Evolutionary conservation across 345 rosid genomes (phyloP), one percentile per base, ranked within the genome.

Genomic region (Capsella bursapastoris): DNA sequence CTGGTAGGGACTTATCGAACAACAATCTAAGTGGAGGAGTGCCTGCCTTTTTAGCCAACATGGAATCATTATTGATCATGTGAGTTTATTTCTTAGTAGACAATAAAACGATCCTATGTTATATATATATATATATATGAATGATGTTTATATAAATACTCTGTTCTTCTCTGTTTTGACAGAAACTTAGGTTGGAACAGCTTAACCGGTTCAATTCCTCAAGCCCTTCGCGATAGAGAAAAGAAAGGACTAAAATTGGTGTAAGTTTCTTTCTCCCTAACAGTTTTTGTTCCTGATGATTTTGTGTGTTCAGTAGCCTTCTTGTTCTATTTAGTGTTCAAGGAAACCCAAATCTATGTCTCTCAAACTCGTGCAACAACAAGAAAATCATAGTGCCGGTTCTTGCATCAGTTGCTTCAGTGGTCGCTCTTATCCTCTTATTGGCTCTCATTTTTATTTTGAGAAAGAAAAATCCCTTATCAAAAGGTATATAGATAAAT

Each of bases 131-230:
- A 2, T n/a, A 2, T n/a, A 5, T 25, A 3, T 1, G 2, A 2
- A 10, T 60, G 10, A 3, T 27, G 9, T 40, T 2, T 47, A 58
- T 13, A 49, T 12, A 18, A 38, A 5, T 6, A 61, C 25, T 22
- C 25, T 49, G 6, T 40, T 14, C n/a, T 43, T 8, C 16, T 61
- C 51, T 73, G 40, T 53, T 43, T 44, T 11, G 64, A 49, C 65
- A 84, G 88, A 71, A 76, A 86, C 68, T 64, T 83, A 66, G 31
- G 71, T 1, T 67, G 80, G 67, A 84, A 86, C 38, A 66, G 70
- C 14, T 74, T 83, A 29, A 18, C 69, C 28, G 88, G 88, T 71
- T 16, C 80, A 9, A 37, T 84, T 38, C 86, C 86, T 7, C 22
- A 38, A 35, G 78, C 48, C 9, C 79, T 86, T n/a, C 40, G 35